These are phyloP conservation scores for Botryotinia globosa DNA, from an alignment of 2,329 filamentous ascomycete species.

Conservation along the genomic window DNA sequence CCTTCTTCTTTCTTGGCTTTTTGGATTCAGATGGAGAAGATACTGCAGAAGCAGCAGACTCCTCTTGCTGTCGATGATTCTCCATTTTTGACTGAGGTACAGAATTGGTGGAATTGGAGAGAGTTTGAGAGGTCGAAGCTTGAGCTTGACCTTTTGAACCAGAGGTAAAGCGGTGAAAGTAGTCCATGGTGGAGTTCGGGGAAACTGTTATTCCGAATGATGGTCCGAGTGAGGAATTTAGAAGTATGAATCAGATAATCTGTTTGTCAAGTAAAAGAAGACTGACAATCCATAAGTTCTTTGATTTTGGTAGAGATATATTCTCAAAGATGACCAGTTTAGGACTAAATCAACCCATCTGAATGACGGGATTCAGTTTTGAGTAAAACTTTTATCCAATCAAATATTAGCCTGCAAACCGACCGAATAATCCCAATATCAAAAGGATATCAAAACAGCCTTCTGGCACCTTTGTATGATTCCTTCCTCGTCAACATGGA, in stretches of 20 bases:
- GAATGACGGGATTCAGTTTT: not conserved
- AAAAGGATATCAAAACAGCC: not conserved
- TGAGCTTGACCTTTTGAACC: conserved; percentile 4
- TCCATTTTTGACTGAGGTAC: conserved; percentile 16
- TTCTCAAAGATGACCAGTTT: not conserved
- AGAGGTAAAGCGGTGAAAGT: conserved; percentile 14
- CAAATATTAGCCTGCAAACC: not conserved
- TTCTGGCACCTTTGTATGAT: not conserved
- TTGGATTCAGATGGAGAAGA: conserved; percentile 25
- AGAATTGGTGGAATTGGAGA: not conserved
- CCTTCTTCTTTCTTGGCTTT: conserved; percentile 81
- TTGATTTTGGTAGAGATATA: not conserved
- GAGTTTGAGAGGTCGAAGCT: not conserved
- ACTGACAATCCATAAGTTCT: not conserved
- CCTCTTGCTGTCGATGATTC: conserved; percentile 15
- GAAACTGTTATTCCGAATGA: not conserved
- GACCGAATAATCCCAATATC: not conserved
- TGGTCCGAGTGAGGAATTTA: not conserved
- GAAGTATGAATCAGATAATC: not conserved
- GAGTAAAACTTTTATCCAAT: not conserved
- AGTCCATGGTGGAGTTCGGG: conserved; percentile 1
- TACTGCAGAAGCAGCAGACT: conserved; percentile 5
- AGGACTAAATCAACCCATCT: too few relatives aligned
- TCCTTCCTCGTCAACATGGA: not conserved
- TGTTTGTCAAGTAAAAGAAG: not conserved